Base-by-base conservation (phyloP, 2,329 filamentous ascomycete species). In the Aschersonia sp. region DNA sequence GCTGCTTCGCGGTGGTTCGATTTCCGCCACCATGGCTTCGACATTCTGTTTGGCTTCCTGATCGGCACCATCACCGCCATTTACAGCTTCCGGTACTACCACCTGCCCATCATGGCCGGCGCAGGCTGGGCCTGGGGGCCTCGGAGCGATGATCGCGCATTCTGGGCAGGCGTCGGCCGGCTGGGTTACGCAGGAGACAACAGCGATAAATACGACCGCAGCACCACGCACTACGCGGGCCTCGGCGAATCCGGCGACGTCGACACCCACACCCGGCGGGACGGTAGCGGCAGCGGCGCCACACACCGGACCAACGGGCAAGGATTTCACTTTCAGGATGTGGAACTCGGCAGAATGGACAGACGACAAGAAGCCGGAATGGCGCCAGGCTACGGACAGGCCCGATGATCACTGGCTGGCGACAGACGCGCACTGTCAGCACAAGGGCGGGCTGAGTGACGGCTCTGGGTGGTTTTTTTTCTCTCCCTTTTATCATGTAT, bases 51-150 rank as follows among this genome's bases (percentile, higher is more conserved):
- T 52, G 90, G 90, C n/a, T 84, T 82, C 48, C 54, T 85, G 10
- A 83, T 96, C 52, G 90, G 90, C 7, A 73, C 82, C 11, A 65
- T 80, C 43, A 77, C 77, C 39, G 77, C 85, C 22, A 81, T 81
- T 60, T 79, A 90, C 55, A 76, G 81, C 4, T 95, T 95, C 68
- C 74, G 85, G 30, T 87, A 83, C 68, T 96, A 95, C 60, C 87
- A 96, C 60, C 68, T 92, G 8, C 87, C 88, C 1, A 79, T 94
- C 52, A 58, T 55, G 29, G 58, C 60, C n/a, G 87, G 87, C 6
- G 84, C 83, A 2, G 89, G 89, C 11, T 95, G 88, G 87, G 80
- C 86, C 0, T 95, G 88, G 89, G 87, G 84, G 3, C 81, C 87
- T 0, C 74, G 89, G 46, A 85, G 77, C 57, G 69, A 71, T 42